phyloP scores from a whole-genome alignment of 2,329 filamentous ascomycete species.

The Aspergillus candidus region DNA sequence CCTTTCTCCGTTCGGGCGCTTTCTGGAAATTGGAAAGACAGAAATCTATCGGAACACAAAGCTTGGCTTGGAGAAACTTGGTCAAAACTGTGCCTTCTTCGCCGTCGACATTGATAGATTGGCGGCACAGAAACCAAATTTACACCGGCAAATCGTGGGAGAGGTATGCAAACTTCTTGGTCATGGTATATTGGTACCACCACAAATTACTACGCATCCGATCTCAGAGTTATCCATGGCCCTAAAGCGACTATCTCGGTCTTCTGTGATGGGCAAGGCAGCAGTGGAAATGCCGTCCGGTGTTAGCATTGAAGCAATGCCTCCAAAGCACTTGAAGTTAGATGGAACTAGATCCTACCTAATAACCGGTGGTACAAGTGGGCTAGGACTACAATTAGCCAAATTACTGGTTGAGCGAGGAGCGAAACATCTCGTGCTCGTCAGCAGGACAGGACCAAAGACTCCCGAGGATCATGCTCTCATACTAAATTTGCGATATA shows the following conservation, averaged over 20 bases:
- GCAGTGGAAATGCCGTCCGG: background rate
- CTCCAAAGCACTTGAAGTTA: background rate
- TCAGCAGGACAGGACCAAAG: background rate
- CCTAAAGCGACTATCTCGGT: background rate
- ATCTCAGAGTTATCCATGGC: background rate
- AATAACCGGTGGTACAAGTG: background rate
- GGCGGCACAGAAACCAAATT: background rate
- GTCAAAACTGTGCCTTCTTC: background rate
- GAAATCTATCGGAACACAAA: background rate
- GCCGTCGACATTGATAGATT: background rate
- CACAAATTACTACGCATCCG: background rate
- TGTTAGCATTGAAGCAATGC: background rate
- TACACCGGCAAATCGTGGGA: background rate
- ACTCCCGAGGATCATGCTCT: background rate
- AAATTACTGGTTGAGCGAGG: background rate
- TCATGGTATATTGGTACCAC: too few relatives aligned
- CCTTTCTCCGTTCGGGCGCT: background rate
- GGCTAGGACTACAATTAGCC: background rate
- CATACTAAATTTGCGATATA: background rate
- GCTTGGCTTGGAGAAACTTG: background rate
- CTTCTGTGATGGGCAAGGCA: background rate
- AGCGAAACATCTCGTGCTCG: background rate
- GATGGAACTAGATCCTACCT: background rate
- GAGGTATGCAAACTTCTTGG: background rate
- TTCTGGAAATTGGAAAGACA: background rate